A percentile compares a stretch with the other conserved stretches of the same genome.
Conservation (phyloP, 2,329 filamentous ascomycete species). For the Epichloe sibirici region DNA sequence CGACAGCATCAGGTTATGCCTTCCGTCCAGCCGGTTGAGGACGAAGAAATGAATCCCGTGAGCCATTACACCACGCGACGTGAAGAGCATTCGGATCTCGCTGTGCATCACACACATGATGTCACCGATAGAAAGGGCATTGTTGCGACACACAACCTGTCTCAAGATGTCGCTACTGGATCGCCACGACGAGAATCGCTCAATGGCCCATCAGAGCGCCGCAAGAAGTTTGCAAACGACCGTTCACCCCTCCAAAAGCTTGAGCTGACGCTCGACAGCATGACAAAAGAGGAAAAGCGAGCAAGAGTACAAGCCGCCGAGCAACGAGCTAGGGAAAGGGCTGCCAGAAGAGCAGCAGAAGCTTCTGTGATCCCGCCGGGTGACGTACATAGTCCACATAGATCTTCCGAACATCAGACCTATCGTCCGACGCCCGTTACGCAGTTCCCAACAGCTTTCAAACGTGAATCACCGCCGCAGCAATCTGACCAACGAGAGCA, state of each 20-base stretch:
- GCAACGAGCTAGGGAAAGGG: constrained; percentile 52
- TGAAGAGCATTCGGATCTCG: constrained; percentile 1
- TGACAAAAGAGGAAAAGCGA: constrained; percentile 92
- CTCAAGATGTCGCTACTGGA: constrained; percentile 10
- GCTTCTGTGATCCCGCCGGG: constrained; percentile 11
- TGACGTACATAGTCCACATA: constrained; percentile 14
- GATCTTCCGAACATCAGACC: neutral
- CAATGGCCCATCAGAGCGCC: constrained; percentile 28
- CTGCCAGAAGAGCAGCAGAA: constrained; percentile 25
- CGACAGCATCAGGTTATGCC: neutral
- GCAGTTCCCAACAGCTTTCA: neutral
- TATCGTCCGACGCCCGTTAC: constrained; percentile 1
- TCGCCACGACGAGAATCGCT: constrained; percentile 27
- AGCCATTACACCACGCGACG: constrained; percentile 14
- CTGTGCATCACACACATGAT: constrained; percentile 11
- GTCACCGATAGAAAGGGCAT: constrained; percentile 12
- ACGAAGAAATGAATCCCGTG: constrained; percentile 15
- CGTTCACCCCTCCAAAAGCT: constrained; percentile 87
- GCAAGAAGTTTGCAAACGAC: constrained; percentile 59
- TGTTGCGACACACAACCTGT: constrained; percentile 5
- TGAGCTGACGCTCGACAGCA: constrained; percentile 79
- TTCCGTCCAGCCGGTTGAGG: neutral
- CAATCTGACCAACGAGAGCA: neutral
- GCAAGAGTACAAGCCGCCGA: constrained; percentile 77
- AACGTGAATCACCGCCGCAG: neutral